A percentile compares a stretch with the other conserved stretches of the same genome.
These are phyloP conservation scores for Dentipellis sp. DNA, from an alignment of 768 basidiomycete species.

Conservation along the genomic window DNA sequence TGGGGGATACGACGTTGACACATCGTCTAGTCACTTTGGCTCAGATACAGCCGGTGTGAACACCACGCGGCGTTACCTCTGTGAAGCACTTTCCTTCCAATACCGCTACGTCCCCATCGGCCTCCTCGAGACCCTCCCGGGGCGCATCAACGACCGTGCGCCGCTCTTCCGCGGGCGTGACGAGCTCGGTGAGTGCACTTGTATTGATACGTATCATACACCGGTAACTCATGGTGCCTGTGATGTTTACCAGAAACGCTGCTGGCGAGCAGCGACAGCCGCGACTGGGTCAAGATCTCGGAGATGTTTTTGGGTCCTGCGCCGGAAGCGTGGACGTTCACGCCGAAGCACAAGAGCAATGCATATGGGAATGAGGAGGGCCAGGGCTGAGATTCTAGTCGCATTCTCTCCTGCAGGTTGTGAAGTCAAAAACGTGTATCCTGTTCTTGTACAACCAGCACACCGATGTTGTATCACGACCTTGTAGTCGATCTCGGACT, in stretches of 20 bases:
- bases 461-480: neutral
- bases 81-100: slow-evolving; percentile 93
- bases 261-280: slow-evolving; percentile 67
- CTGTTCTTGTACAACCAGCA: neutral
- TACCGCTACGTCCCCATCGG: slow-evolving; percentile 95
- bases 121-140: slow-evolving; percentile 74
- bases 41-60: slow-evolving; percentile 86
- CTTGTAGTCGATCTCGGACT: neutral
- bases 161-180: slow-evolving; percentile 81
- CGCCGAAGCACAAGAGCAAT: slow-evolving; percentile 94
- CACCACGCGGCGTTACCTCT: slow-evolving; percentile 85
- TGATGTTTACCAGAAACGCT: slow-evolving; percentile 61
- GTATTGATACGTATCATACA: neutral
- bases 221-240: slow-evolving; percentile 4
- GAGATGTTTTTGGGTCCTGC: slow-evolving; percentile 92
- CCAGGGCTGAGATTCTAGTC: slow-evolving; percentile 36
- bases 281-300: slow-evolving; percentile 88
- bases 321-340: slow-evolving; percentile 77
- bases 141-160: slow-evolving; percentile 82
- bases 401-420: neutral
- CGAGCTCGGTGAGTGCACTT: slow-evolving; percentile 62
- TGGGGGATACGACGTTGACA: neutral
- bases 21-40: slow-evolving; percentile 72
- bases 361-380: slow-evolving; percentile 47
- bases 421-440: neutral